A percentile compares a stretch with the other conserved stretches of the same genome.
Evolutionary conservation across 1,284 basidiomycete species (phyloP).

Genomic region (Puccinia novopanici): DNA sequence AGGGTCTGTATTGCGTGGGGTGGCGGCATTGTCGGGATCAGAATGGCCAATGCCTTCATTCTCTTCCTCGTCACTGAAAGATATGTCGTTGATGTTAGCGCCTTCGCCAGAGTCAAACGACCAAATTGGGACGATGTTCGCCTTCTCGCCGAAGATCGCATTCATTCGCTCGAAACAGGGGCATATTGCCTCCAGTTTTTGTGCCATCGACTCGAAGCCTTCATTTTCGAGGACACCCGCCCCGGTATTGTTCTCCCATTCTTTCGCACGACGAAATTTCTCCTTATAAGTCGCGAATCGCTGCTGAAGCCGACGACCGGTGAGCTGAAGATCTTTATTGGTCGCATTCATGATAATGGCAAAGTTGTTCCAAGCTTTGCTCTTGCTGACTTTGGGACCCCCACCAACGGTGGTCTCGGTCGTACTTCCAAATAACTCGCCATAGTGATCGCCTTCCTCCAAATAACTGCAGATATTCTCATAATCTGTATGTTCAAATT

Average conservation of each 20-base stretch:
- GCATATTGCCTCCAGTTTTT: not conserved
- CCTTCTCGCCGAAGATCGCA: not conserved
- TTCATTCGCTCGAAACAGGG: constrained; percentile 1
- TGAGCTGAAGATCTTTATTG: not conserved
- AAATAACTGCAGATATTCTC: not conserved
- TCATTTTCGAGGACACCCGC: not conserved
- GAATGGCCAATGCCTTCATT: too few relatives aligned
- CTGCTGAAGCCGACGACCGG: not conserved
- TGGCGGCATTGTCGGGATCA: too few relatives aligned
- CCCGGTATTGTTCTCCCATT: not conserved
- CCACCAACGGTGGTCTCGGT: not conserved
- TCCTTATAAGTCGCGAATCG: not conserved
- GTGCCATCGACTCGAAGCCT: not conserved
- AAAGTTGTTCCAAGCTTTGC: not conserved
- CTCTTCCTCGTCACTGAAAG: too few relatives aligned
- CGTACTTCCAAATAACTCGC: not conserved
- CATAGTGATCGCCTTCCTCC: not conserved
- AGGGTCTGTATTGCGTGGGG: too few relatives aligned
- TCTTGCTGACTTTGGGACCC: not conserved
- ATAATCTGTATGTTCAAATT: not conserved
- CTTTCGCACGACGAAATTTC: not conserved
- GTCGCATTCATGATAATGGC: not conserved
- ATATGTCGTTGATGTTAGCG: too few relatives aligned
- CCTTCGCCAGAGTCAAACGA: not conserved
- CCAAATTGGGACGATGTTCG: not conserved